These are phyloP conservation scores for Lyophyllum decastes DNA, from an alignment of 768 basidiomycete species.

Conservation along the genomic window DNA sequence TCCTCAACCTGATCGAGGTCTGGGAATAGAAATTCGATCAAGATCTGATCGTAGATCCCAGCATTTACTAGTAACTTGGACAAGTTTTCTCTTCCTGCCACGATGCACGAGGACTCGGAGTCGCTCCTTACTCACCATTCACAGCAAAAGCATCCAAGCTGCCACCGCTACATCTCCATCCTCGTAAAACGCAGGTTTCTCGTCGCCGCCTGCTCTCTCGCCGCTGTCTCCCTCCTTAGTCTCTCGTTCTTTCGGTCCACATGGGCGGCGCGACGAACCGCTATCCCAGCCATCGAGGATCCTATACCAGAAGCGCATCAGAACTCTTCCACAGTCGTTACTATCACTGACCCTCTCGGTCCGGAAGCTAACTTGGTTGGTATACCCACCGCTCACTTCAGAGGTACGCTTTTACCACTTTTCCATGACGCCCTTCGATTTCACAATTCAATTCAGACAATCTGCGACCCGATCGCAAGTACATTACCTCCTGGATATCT, in stretches of 20 bases:
- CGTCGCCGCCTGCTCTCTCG: constrained; percentile 28
- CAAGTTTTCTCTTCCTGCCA: neutral
- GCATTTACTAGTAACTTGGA: no score
- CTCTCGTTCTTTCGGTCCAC: constrained; percentile 22
- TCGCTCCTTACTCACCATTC: constrained; percentile 1
- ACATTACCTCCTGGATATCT: constrained; percentile 73
- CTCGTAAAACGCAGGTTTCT: constrained; percentile 22
- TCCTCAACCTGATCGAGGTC: neutral
- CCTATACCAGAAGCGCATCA: neutral
- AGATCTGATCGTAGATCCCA: constrained; percentile 8
- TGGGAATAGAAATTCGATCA: constrained; percentile 4
- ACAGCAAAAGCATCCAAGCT: constrained; percentile 2
- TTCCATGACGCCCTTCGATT: neutral
- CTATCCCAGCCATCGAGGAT: constrained; percentile 6
- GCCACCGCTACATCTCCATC: constrained; percentile 9
- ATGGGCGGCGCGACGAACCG: constrained; percentile 19
- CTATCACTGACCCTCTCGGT: constrained; percentile 17
- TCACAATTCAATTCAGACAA: constrained; percentile 47
- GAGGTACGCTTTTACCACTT: constrained; percentile 38
- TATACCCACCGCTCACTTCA: constrained; percentile 55
- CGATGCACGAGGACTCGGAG: constrained; percentile 17
- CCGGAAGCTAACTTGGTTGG: constrained; percentile 34
- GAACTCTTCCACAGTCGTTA: neutral
- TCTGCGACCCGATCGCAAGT: constrained; percentile 57
- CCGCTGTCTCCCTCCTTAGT: constrained; percentile 27